A percentile compares a stretch with the other conserved stretches of the same genome.
Evolutionary conservation across 257 asterid species (phyloP).

Genomic region (Solanum microdontum): DNA sequence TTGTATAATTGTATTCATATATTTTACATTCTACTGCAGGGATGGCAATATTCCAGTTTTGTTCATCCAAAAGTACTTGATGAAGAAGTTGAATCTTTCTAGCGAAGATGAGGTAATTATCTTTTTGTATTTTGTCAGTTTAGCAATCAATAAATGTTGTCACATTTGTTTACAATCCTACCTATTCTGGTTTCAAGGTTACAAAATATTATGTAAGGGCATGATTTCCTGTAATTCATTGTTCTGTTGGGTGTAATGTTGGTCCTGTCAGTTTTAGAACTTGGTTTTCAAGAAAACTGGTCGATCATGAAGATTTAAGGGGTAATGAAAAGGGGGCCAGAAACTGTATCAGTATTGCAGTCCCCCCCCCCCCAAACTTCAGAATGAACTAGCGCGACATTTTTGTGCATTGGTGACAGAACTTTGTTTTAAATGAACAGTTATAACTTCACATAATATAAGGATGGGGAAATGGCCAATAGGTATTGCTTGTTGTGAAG

Average conservation of each 20-base stretch:
- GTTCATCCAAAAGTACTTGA: slow-evolving; percentile 67
- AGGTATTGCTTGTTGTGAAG: not conserved
- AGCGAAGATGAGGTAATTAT: slow-evolving; percentile 67
- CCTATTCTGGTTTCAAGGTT: not conserved
- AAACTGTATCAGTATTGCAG: not conserved
- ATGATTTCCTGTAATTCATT: not conserved
- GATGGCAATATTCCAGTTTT: slow-evolving; percentile 77
- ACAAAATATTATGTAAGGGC: not conserved
- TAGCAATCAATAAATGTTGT: not conserved
- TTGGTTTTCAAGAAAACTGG: not conserved
- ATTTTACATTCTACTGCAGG: slow-evolving; percentile 28
- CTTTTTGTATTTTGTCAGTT: not conserved
- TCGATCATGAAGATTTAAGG: not conserved
- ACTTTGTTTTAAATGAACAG: not conserved
- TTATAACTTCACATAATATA: not conserved
- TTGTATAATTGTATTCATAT: not conserved
- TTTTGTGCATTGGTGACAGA: not conserved
- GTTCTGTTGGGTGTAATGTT: not conserved
- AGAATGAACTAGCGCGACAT: not conserved
- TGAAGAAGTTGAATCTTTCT: slow-evolving; percentile 64
- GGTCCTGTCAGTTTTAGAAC: not conserved
- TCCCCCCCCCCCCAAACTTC: not conserved
- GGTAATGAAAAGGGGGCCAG: not conserved
- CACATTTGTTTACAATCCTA: not conserved
- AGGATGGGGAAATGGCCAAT: not conserved